A percentile compares a stretch with the other conserved stretches of the same genome.
These are phyloP conservation scores for Wallacemonas collosoma DNA, from an alignment of 208 protist genomes.

Conservation along the genomic window DNA sequence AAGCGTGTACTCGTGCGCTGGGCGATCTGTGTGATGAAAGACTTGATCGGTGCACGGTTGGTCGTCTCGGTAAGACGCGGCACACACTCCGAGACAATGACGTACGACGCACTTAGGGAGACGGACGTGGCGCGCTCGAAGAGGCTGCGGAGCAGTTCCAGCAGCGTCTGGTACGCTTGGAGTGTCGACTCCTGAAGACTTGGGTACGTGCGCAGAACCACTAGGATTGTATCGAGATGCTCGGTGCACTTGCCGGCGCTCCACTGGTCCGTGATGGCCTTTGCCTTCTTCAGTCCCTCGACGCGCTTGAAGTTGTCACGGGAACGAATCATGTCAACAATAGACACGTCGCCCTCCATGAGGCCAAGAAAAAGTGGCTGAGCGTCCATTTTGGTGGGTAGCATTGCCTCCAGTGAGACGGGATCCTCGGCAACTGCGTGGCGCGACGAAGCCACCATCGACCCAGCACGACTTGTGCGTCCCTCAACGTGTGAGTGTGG, in stretches of 20 bases:
- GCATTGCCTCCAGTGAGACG: conserved; percentile 68
- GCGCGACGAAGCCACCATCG: neutral
- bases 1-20: conserved; percentile 52
- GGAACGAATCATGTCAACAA: conserved; percentile 66
- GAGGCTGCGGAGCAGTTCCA: conserved; percentile 22
- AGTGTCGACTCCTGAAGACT: conserved; percentile 77
- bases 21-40: conserved; percentile 48
- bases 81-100: conserved; percentile 64
- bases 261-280: conserved; percentile 56
- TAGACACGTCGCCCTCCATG: conserved; percentile 47
- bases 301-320: conserved; percentile 76
- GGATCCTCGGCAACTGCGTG: conserved; percentile 42
- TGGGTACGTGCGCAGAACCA: conserved; percentile 67
- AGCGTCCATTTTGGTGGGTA: conserved; percentile 69
- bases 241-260: conserved; percentile 41
- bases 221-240: conserved; percentile 56
- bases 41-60: conserved; percentile 48
- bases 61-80: conserved; percentile 75
- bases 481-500: neutral
- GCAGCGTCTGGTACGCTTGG: conserved; percentile 68
- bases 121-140: conserved; percentile 45
- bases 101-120: conserved; percentile 60
- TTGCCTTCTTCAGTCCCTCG: conserved; percentile 63
- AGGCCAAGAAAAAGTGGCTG: conserved; percentile 64
- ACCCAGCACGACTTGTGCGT: neutral